Conservation (phyloP, 2,329 filamentous ascomycete species). For the Penicillium sp. region DNA sequence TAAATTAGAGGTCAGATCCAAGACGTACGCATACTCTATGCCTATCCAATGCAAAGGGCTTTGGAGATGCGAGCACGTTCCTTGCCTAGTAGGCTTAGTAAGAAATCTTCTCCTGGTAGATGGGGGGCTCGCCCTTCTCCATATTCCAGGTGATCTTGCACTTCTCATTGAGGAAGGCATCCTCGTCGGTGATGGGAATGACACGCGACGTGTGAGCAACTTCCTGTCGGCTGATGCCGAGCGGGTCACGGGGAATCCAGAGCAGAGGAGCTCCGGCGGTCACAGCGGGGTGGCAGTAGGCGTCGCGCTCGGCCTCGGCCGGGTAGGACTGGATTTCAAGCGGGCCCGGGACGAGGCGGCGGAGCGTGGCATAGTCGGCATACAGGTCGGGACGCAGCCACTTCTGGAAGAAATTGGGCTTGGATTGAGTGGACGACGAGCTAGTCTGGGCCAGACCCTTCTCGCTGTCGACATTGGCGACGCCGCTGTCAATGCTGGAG, state of each 20-base stretch:
- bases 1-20: neutral
- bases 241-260: constrained; percentile 79
- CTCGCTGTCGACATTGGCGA: constrained; percentile 33
- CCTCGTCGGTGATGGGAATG: constrained; percentile 78
- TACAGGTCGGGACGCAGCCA: constrained; percentile 79
- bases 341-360: constrained; percentile 63
- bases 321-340: constrained; percentile 59
- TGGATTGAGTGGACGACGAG: constrained; percentile 29
- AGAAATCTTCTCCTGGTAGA: constrained; percentile 57
- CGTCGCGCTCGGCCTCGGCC: constrained; percentile 60
- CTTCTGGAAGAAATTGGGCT: constrained; percentile 39
- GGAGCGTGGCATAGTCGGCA: constrained; percentile 67
- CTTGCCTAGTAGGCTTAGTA: constrained; percentile 38
- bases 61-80: neutral
- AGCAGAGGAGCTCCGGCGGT: constrained; percentile 62
- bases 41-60: neutral
- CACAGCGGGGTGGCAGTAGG: constrained; percentile 72
- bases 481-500: constrained; percentile 30
- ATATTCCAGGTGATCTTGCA: constrained; percentile 61
- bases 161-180: constrained; percentile 67
- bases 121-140: constrained; percentile 56
- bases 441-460: constrained; percentile 30
- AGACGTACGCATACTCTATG: neutral
- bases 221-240: constrained; percentile 74
- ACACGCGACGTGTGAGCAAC: constrained; percentile 67